Conservation (phyloP, 2,329 filamentous ascomycete species). For the Thielaviopsis punctulata region DNA sequence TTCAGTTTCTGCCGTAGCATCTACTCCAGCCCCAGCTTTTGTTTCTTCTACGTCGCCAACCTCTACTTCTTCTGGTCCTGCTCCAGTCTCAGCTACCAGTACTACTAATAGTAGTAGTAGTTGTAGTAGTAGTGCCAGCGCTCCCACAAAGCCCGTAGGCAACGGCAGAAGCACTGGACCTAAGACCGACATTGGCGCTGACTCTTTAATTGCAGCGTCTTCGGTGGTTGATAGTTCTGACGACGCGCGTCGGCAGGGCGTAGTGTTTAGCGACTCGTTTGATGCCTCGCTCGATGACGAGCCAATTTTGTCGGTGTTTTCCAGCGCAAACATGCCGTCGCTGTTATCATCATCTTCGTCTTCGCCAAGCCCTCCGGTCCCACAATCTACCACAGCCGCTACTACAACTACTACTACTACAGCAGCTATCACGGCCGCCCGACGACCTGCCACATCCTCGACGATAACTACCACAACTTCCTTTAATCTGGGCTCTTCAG, state of each 20-base stretch:
- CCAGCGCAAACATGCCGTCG: not conserved
- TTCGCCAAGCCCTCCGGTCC: slow-evolving; percentile 20
- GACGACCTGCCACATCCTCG: not conserved
- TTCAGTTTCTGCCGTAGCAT: not conserved
- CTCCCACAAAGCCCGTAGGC: too few species aligned
- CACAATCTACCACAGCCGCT: not conserved
- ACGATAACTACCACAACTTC: not conserved
- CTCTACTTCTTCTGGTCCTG: slow-evolving; percentile 17
- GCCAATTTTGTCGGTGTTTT: not conserved
- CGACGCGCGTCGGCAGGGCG: slow-evolving; percentile 35
- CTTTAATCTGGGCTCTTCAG: not conserved
- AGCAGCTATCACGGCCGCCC: too few species aligned
- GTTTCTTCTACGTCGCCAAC: not conserved
- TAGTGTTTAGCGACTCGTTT: slow-evolving; percentile 42
- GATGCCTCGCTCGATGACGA: slow-evolving; percentile 28
- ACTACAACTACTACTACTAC: not conserved
- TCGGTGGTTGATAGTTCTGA: slow-evolving; percentile 17
- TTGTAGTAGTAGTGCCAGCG: too few species aligned
- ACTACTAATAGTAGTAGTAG: slow-evolving; percentile 1
- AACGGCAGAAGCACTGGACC: not conserved
- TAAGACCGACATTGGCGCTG: not conserved
- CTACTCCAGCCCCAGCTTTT: not conserved
- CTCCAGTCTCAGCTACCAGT: slow-evolving; percentile 12
- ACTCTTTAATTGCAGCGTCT: not conserved
- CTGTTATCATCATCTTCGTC: slow-evolving; percentile 20